Evolutionary conservation across 192 early-diverging fungal genomes (phyloP).

Genomic region (Kappamyces sp.): DNA sequence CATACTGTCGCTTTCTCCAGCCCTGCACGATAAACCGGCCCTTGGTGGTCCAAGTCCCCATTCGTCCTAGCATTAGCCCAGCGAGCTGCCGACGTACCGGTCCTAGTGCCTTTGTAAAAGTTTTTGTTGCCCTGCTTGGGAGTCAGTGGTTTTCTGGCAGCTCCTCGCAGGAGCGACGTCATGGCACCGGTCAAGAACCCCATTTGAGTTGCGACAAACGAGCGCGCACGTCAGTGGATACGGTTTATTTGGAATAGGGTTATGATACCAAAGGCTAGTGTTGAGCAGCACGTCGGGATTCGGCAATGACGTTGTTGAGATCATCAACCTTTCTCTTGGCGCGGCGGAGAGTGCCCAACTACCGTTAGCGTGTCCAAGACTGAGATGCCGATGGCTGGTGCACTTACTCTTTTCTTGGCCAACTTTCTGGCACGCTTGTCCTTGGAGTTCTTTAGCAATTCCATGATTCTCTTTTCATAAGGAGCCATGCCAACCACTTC

Average conservation of each 20-base stretch:
- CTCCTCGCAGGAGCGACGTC: conserved; percentile 25
- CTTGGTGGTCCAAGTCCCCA: conserved; percentile 40
- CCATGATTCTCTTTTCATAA: conserved; percentile 99
- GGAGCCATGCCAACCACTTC: conserved; percentile 97
- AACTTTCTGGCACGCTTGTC: conserved; percentile 99
- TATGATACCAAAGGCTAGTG: conserved; percentile 32
- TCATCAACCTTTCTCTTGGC: conserved; percentile 99
- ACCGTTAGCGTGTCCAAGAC: neutral
- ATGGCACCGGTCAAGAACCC: conserved; percentile 7
- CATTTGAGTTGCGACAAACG: neutral
- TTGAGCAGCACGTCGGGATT: conserved; percentile 73
- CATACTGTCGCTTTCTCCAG: conserved; percentile 18
- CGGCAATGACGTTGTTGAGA: conserved; percentile 85
- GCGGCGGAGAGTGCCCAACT: conserved; percentile 93
- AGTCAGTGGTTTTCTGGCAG: conserved; percentile 28
- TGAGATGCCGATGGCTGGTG: conserved; percentile 3
- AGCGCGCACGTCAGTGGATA: neutral
- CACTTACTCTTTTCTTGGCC: conserved; percentile 76
- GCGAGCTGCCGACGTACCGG: conserved; percentile 5
- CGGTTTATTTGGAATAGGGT: neutral
- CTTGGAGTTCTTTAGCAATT: conserved; percentile 99
- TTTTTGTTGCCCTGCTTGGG: conserved; percentile 55
- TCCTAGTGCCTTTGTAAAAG: conserved; percentile 50
- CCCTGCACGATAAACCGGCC: conserved; percentile 20
- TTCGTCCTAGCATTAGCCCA: conserved; percentile 12